These are phyloP conservation scores for Protomyces inundatus DNA, from an alignment of 1,139 yeast genomes.

Conservation along the genomic window DNA sequence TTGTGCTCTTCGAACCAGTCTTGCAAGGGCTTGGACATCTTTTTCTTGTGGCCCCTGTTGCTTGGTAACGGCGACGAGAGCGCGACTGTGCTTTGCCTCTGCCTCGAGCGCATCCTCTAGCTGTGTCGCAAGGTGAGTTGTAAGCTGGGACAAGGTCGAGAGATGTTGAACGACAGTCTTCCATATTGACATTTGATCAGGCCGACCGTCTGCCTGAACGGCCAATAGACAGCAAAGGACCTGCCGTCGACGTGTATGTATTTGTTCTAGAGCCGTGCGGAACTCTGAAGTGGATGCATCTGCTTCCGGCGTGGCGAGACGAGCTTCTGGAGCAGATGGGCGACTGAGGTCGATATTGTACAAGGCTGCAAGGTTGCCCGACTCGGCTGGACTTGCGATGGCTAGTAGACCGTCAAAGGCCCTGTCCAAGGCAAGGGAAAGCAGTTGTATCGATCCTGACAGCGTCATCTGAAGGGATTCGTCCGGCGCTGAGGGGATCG, in stretches of 20 bases:
- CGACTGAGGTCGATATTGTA: conserved; percentile 15
- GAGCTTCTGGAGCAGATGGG: background rate
- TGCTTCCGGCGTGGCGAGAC: too few relatives aligned
- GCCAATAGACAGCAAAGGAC: conserved; percentile 44
- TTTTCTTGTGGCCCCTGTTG: conserved; percentile 30
- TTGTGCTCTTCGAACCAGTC: conserved; percentile 39
- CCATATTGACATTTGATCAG: conserved; percentile 38
- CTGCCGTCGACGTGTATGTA: conserved; percentile 43
- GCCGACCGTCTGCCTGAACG: conserved; percentile 37
- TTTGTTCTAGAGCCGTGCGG: background rate
- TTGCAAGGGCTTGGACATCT: conserved; percentile 34
- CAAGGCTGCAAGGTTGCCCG: conserved; percentile 24
- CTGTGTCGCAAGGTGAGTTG: conserved; percentile 35
- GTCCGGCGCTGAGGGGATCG: too few relatives aligned
- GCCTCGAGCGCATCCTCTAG: conserved; percentile 34
- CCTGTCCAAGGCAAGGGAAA: conserved; percentile 31
- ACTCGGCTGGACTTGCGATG: conserved; percentile 13
- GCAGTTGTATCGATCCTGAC: conserved; percentile 33
- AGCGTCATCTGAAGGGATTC: conserved; percentile 6
- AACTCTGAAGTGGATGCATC: too few relatives aligned
- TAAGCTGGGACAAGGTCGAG: conserved; percentile 35
- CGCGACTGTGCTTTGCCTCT: too few relatives aligned
- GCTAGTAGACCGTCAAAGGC: conserved; percentile 31
- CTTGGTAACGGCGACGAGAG: conserved; percentile 29
- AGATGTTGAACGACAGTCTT: conserved; percentile 37